Evolutionary conservation across 192 early-diverging fungal genomes (phyloP), one percentile per base, ranked within the genome.

Genomic region (Coemansia sp.): DNA sequence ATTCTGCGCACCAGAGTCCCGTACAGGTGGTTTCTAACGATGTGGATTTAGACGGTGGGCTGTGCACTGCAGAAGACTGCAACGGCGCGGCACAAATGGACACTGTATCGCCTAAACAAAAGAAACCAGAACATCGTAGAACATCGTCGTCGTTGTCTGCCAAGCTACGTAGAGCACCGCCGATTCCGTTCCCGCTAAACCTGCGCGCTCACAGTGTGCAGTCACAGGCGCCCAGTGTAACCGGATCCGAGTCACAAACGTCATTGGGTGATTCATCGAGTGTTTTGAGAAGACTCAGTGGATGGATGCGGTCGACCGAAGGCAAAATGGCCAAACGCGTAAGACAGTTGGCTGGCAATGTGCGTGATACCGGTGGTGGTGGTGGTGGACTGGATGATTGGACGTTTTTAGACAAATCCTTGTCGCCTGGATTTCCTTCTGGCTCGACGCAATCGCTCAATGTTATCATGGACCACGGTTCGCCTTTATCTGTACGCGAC

Each of bases 351-450:
- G 25, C 51, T 33, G 57, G 61, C 29, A 57, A 48, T 20, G 30
- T 14, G 30, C 60, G 11, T 2, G 50, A 51, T 29, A 30, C 49
- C 32, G 55, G 32, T 42, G 60, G 56, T 7, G 63, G 38, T 7
- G 31, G 32, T 28, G 66, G 63, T 31, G 68, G 40, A 3, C 36
- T 73, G 8, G 71, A 69, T 11, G 79, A 73, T 18, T 82, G 79
- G 79, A 76, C 74, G 57, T 71, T 82, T 20, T 58, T 82, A n/a
- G 74, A 82, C 48, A 57, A 63, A 48, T 63, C 68, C 17, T 28
- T 63, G 59, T 70, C 68, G 60, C 61, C 60, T 31, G 51, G 40
- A 22, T 63, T 70, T 17, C 36, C 25, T 28, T 3, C 29, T 16
- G 42, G 45, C 14, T 49, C 56, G 22, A 38, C 51, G 18, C 51